Evolutionary conservation across 192 early-diverging fungal genomes (phyloP), one percentile per base, ranked within the genome.

Genomic region (Gamsiella multidivaricata): DNA sequence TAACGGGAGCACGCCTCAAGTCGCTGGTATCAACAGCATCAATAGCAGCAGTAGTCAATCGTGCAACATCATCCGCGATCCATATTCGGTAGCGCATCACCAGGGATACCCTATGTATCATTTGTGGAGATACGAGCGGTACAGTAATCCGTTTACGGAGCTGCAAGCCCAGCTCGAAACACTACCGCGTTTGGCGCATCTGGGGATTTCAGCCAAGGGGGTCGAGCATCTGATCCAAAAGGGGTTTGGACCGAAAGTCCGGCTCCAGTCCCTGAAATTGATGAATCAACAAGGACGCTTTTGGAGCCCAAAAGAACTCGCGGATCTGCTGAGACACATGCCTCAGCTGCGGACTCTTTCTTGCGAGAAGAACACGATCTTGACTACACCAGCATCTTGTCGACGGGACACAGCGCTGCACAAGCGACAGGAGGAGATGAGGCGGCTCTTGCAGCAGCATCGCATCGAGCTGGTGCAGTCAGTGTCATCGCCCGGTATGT

Each of bases 31-130:
- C 12, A 25, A 17, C n/a, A 17, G 20, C 55, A 54, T 5, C 45
- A 25, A 14, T 31, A 47, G 32, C n/a, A 32, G 11, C 29, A 57
- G 46, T 54, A 1, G 32, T 25, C 49, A 39, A 8, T 43, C 63
- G 37, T 46, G 34, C 22, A 65, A 57, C 32, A 50, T 78, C 2
- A 68, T 69, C 58, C 59, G 58, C 4, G 57, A 78, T 15, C 45
- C 74, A 0, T 78, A 78, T 12, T 42, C 74, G 2, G 39, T 78
- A 5, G 66, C 66, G 3, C 74, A 78, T 18, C 47, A 78, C 33
- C 60, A 68, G 20, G 74, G 74, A 0, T 78, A 78, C 46, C 74
- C 74, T 5, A 78, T 78, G 74, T 78, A 78, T 61, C 74, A 69
- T 49, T 47, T 78, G 15, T 33, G 46, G 54, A 32, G 66, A 17